Evolutionary conservation across 106 monocot genomes (phyloP).

Genomic region (Acorus calamus): DNA sequence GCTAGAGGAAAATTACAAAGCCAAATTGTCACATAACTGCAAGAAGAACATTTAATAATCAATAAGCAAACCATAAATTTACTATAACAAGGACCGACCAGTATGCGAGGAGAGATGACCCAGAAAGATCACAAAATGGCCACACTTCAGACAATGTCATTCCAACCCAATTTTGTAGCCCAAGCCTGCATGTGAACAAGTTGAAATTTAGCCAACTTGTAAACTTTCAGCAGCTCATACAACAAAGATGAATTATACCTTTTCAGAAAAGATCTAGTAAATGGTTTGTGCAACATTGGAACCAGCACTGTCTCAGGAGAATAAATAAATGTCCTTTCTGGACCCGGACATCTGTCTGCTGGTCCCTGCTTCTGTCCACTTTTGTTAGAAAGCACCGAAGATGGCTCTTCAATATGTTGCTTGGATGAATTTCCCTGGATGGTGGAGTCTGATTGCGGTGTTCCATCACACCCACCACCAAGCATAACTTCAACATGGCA

Average conservation of each 20-base stretch:
- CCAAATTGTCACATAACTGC: too few relatives aligned
- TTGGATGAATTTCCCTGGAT: constrained; percentile 8
- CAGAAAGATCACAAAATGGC: constrained; percentile 52
- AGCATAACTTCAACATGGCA: constrained; percentile 82
- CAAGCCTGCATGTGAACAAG: constrained; percentile 27
- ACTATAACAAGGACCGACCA: constrained; percentile 32
- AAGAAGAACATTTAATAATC: neutral
- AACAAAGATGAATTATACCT: constrained; percentile 33
- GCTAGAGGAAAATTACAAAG: too few relatives aligned
- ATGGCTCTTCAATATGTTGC: constrained; percentile 14
- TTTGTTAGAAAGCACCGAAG: constrained; percentile 16
- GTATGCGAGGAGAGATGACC: constrained; percentile 35
- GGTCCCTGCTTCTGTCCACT: constrained; percentile 30
- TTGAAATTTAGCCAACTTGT: neutral
- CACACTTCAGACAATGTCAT: constrained; percentile 37
- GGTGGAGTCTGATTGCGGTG: constrained; percentile 6
- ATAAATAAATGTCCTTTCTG: constrained; percentile 80
- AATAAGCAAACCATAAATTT: neutral
- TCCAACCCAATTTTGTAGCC: constrained; percentile 28
- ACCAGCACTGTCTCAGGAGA: constrained; percentile 65
- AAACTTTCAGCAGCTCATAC: neutral
- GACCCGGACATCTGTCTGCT: constrained; percentile 29
- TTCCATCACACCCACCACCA: constrained; percentile 23
- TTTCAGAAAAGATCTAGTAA: constrained; percentile 62
- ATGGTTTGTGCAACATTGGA: constrained; percentile 61